Percentiles rank a stretch among this genome's conserved stretches.
phyloP scores from a whole-genome alignment of 495 filamentous ascomycete genomes.

The Oleoguttula mirabilis region DNA sequence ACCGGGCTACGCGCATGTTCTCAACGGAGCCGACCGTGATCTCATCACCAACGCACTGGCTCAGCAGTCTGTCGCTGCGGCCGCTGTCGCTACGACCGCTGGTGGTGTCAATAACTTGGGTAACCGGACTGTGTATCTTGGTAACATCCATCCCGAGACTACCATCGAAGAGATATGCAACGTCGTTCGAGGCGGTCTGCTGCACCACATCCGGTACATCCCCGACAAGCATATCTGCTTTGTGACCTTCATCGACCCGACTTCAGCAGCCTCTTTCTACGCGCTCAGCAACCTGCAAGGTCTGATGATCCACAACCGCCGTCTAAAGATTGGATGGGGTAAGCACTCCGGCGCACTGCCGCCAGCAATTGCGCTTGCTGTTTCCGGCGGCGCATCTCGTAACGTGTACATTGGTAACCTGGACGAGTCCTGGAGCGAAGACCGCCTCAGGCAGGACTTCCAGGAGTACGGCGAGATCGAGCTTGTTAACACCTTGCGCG shows the following conservation, averaged over 20 bases:
- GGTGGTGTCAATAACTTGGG: slow-evolving; percentile 95
- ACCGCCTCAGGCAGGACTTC: slow-evolving; percentile 90
- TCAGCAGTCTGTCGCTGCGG: slow-evolving; percentile 93
- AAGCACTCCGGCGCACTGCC: slow-evolving; percentile 97
- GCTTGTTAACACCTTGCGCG: slow-evolving; percentile 86
- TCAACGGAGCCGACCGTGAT: slow-evolving; percentile 90
- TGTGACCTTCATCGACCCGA: slow-evolving; percentile 98
- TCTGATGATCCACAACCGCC: slow-evolving; percentile 96
- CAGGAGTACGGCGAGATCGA: slow-evolving; percentile 97
- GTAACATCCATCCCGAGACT: slow-evolving; percentile 97
- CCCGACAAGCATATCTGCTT: slow-evolving; percentile 99
- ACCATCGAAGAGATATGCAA: slow-evolving; percentile 60
- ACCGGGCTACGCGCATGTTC: slow-evolving; percentile 90
- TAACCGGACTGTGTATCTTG: slow-evolving; percentile 93
- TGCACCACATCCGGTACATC: slow-evolving; percentile 98
- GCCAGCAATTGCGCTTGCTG: slow-evolving; percentile 88
- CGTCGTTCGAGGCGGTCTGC: slow-evolving; percentile 79
- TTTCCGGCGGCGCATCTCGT: slow-evolving; percentile 87
- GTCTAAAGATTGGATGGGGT: slow-evolving; percentile 97
- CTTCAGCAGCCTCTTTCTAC: slow-evolving; percentile 94
- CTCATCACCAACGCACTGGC: slow-evolving; percentile 91
- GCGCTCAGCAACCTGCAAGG: slow-evolving; percentile 94
- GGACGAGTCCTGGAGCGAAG: slow-evolving; percentile 93
- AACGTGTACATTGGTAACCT: slow-evolving; percentile 98
- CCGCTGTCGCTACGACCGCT: slow-evolving; percentile 89